Conservation (phyloP, 768 basidiomycete species). For the Mycena vitilis region DNA sequence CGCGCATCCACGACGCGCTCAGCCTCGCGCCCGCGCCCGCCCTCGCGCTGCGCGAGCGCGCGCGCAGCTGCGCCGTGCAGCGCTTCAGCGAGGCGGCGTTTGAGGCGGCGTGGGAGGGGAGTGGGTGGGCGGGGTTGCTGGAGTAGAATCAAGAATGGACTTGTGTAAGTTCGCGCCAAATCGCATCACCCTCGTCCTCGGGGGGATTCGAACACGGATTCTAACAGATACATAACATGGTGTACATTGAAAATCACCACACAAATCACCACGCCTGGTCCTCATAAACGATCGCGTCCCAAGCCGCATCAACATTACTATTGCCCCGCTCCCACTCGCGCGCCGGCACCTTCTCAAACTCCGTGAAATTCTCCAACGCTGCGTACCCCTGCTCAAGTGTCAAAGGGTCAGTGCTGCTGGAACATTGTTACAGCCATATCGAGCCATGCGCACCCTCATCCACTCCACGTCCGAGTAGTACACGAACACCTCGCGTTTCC, state of each 20-base stretch:
- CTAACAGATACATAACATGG: too few species aligned
- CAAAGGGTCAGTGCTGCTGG: neutral
- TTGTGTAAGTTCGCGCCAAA: too few species aligned
- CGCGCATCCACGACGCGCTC: conserved; percentile 72
- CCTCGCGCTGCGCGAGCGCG: conserved; percentile 71
- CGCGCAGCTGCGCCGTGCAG: conserved; percentile 76
- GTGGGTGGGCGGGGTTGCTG: conserved; percentile 64
- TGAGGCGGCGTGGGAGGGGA: conserved; percentile 77
- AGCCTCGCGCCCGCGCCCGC: conserved; percentile 66
- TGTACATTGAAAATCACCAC: conserved; percentile 27
- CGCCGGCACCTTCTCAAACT: conserved; percentile 35
- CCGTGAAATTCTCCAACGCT: conserved; percentile 36
- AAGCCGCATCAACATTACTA: too few species aligned
- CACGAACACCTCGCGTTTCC: conserved; percentile 38
- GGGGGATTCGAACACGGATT: too few species aligned
- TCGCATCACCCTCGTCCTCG: too few species aligned
- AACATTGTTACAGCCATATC: neutral
- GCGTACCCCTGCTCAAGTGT: conserved; percentile 26
- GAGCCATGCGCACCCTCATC: conserved; percentile 21
- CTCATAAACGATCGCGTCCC: conserved; percentile 38
- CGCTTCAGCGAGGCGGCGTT: conserved; percentile 85
- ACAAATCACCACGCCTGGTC: conserved; percentile 34
- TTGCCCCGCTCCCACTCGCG: conserved; percentile 32
- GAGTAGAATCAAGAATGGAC: too few species aligned
- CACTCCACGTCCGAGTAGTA: conserved; percentile 39